phyloP scores from a whole-genome alignment of 2,329 filamentous ascomycete genomes.

The Dichotomopilus funicola region DNA sequence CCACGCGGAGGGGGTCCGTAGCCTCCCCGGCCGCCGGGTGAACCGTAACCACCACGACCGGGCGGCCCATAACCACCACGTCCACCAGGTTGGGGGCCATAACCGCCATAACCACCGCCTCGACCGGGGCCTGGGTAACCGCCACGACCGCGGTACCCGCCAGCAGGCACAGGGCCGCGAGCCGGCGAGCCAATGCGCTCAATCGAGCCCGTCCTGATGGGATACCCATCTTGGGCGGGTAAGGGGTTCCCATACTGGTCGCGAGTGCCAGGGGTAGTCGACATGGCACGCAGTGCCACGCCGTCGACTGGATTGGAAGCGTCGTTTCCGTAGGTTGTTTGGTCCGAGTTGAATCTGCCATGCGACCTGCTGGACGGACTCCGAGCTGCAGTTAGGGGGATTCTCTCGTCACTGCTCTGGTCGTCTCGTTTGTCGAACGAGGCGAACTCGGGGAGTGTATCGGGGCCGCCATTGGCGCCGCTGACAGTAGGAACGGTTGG shows the following conservation, averaged over 20 bases:
- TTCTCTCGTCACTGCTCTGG: constrained; percentile 59
- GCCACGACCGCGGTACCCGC: constrained; percentile 48
- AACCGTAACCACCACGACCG: constrained; percentile 33
- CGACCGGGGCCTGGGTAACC: constrained; percentile 38
- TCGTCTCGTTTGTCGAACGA: constrained; percentile 62
- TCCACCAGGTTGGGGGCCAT: constrained; percentile 35
- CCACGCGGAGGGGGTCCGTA: constrained; percentile 40
- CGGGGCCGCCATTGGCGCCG: constrained; percentile 44
- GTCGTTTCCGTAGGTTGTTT: constrained; percentile 31
- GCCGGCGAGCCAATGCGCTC: constrained; percentile 48
- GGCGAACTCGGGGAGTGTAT: constrained; percentile 50
- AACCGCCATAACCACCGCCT: constrained; percentile 33
- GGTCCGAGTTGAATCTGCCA: constrained; percentile 37
- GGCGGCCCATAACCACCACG: constrained; percentile 30
- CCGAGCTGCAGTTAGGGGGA: constrained; percentile 57
- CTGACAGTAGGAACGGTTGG: constrained; percentile 54
- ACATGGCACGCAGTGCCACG: constrained; percentile 35
- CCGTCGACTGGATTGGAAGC: constrained; percentile 27
- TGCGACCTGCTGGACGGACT: constrained; percentile 55
- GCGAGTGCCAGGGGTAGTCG: constrained; percentile 22
- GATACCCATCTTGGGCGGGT: constrained; percentile 40
- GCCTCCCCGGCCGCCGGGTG: constrained; percentile 37
- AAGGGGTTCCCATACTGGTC: constrained; percentile 62
- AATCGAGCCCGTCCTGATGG: constrained; percentile 40
- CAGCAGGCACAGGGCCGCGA: constrained; percentile 31